Conservation (phyloP, 768 basidiomycete genomes). For the Boletus coccyginus region DNA sequence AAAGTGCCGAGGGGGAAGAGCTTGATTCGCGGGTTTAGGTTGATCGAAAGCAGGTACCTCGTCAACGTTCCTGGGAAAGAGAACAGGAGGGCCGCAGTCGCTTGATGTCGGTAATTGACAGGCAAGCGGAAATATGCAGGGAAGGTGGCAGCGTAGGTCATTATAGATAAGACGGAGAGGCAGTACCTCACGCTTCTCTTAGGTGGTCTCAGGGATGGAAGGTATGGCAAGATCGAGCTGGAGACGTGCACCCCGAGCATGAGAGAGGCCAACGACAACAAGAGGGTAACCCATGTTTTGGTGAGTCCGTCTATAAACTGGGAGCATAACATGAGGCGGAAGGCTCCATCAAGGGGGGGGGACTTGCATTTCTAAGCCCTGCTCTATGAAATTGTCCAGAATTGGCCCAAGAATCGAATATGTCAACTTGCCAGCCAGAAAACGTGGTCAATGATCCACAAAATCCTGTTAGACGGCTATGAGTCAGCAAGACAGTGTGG, state of each 20-base stretch:
- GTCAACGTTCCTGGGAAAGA: constrained; percentile 85
- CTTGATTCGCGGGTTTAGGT: constrained; percentile 63
- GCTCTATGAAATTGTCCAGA: constrained; percentile 48
- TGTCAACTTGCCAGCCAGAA: constrained; percentile 90
- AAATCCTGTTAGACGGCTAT: constrained; percentile 53
- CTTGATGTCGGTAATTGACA: constrained; percentile 65
- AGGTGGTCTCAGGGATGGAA: constrained; percentile 44
- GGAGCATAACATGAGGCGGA: constrained; percentile 5
- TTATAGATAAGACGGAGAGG: constrained; percentile 52
- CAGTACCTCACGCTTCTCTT: constrained; percentile 44
- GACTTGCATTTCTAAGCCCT: constrained; percentile 70
- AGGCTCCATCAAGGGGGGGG: neutral
- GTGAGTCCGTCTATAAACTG: constrained; percentile 88
- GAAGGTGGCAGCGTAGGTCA: constrained; percentile 73
- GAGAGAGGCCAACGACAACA: constrained; percentile 73
- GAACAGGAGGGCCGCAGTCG: constrained; percentile 85
- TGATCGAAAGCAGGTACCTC: constrained; percentile 73
- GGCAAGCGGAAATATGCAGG: constrained; percentile 79
- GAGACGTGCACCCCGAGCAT: constrained; percentile 70
- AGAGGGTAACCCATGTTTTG: constrained; percentile 75
- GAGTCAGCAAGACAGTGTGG: neutral
- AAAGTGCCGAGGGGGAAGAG: constrained; percentile 79
- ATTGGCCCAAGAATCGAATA: constrained; percentile 86
- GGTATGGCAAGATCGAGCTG: constrained; percentile 35
- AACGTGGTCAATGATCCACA: constrained; percentile 97